Conservation (phyloP, 2,329 filamentous ascomycete species). For the Xylariaceae sp. region DNA sequence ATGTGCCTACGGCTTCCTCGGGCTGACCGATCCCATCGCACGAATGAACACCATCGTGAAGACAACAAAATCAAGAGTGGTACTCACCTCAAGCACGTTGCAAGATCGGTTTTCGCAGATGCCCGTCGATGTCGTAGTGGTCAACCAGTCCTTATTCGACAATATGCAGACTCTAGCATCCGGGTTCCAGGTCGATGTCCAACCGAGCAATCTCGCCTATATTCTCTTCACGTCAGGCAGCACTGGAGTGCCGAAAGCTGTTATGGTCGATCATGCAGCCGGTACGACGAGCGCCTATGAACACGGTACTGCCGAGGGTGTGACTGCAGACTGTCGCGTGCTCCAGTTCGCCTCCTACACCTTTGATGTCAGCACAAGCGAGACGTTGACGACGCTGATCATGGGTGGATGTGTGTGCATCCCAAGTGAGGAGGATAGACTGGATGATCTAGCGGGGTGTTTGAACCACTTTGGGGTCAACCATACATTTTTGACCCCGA, state of each 20-base stretch:
- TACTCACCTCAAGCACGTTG: conserved; percentile 7
- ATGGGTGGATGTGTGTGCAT: conserved; percentile 19
- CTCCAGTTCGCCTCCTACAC: conserved; percentile 19
- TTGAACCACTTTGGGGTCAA: conserved; percentile 7
- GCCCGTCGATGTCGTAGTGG: too few relatives aligned
- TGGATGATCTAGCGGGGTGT: conserved; percentile 15
- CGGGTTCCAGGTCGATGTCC: neutral
- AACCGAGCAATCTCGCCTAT: conserved; percentile 7
- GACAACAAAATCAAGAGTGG: conserved; percentile 10
- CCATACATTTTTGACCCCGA: conserved; percentile 19
- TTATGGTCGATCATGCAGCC: conserved; percentile 13
- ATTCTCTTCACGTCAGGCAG: conserved; percentile 14
- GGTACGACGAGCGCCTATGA: conserved; percentile 3
- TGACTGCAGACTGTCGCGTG: neutral
- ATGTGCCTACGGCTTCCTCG: conserved; percentile 7
- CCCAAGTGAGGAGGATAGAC: conserved; percentile 17
- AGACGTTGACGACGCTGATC: conserved; percentile 11
- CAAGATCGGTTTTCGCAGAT: too few relatives aligned
- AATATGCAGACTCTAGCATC: too few relatives aligned
- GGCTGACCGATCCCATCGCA: conserved; percentile 1
- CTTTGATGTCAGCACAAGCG: conserved; percentile 11
- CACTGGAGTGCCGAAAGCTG: conserved; percentile 18
- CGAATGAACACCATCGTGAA: too few relatives aligned
- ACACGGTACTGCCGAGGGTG: conserved; percentile 5
- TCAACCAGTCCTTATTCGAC: conserved; percentile 4